phyloP scores from a whole-genome alignment of 805 yeast genomes.

The Ogataea dorogensis region DNA sequence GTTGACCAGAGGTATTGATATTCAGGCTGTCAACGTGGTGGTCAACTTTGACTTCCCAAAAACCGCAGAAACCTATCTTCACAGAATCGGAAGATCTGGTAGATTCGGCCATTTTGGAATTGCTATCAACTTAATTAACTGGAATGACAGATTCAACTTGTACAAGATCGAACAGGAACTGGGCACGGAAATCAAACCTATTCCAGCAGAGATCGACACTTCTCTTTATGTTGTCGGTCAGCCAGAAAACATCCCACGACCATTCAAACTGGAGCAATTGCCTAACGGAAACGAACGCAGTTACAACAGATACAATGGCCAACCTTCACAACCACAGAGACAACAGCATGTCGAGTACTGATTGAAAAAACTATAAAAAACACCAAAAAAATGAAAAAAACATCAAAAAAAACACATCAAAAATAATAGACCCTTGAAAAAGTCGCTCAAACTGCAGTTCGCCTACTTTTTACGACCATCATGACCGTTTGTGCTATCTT shows the following conservation, averaged over 20 bases:
- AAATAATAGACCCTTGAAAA: constrained; percentile 9
- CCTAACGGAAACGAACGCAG: constrained; percentile 32
- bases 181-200: constrained; percentile 96
- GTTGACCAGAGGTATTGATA: constrained; percentile 97
- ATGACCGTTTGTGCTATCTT: constrained; percentile 19
- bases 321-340: constrained; percentile 30
- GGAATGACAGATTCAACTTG: constrained; percentile 93
- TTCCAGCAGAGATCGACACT: constrained; percentile 90
- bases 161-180: constrained; percentile 96
- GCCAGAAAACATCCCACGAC: constrained; percentile 74
- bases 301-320: constrained; percentile 29
- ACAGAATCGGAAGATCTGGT: constrained; percentile 98
- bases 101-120: constrained; percentile 98
- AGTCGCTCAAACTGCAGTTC: constrained; percentile 11
- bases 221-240: constrained; percentile 84
- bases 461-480: constrained; percentile 12
- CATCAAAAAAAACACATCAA: constrained; percentile 6
- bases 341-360: constrained; percentile 17
- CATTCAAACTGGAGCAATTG: constrained; percentile 70
- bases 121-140: constrained; percentile 93
- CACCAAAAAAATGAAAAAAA: constrained; percentile 9
- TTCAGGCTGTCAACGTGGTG: constrained; percentile 97
- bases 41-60: constrained; percentile 98
- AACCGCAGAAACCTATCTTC: constrained; percentile 94
- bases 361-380: constrained; percentile 10